Conservation (phyloP, 768 basidiomycete genomes). For the Cystofilobasidium capitatum region DNA sequence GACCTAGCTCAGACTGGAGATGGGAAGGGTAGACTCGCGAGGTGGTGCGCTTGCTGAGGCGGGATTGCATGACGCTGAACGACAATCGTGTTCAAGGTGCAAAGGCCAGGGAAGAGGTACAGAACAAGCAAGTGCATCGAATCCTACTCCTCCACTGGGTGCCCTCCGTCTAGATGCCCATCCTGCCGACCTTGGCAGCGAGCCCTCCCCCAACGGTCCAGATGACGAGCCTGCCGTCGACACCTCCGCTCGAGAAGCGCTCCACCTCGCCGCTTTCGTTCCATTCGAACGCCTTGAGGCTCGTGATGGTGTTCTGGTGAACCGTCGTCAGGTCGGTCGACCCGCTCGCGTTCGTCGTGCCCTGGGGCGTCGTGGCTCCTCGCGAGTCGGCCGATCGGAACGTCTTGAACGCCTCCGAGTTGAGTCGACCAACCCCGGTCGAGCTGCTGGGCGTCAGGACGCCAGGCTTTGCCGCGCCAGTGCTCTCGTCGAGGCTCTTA, state of each 20-base stretch:
- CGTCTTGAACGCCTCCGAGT: constrained; percentile 84
- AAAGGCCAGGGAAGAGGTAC: no score
- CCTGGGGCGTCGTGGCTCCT: constrained; percentile 41
- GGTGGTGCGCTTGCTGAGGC: no score
- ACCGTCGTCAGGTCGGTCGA: constrained; percentile 77
- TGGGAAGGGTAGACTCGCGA: no score
- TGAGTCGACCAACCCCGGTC: constrained; percentile 57
- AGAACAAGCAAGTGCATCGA: no score
- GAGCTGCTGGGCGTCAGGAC: constrained; percentile 40
- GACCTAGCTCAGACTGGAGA: no score
- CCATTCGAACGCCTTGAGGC: constrained; percentile 63
- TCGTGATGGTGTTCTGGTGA: constrained; percentile 99
- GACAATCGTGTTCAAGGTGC: no score
- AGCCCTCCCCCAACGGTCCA: constrained; percentile 50
- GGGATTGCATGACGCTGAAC: no score
- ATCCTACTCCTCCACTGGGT: no score
- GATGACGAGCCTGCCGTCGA: constrained; percentile 84
- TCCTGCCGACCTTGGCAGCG: constrained; percentile 10
- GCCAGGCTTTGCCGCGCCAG: constrained; percentile 44
- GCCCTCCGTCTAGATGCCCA: constrained; percentile 24
- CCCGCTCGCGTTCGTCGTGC: constrained; percentile 33
- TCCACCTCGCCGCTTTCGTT: constrained; percentile 50
- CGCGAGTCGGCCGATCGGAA: constrained; percentile 87
- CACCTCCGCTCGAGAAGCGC: constrained; percentile 80
- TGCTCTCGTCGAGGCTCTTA: constrained; percentile 73